Percentiles rank a stretch among this genome's conserved stretches.
phyloP scores from a whole-genome alignment of 345 rosid species.

The Salix udensis region DNA sequence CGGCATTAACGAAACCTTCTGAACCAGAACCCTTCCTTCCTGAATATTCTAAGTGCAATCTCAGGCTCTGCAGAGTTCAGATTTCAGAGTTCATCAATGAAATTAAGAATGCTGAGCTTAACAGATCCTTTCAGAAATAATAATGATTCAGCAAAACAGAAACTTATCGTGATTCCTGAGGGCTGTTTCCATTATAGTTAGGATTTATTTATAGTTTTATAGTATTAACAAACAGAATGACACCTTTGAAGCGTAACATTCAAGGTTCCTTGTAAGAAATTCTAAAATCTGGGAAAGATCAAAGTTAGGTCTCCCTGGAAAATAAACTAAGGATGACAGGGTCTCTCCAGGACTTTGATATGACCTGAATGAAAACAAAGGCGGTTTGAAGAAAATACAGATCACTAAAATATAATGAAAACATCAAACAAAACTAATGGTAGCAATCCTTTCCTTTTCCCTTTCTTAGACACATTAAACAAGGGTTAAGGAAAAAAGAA shows the following conservation, averaged over 20 bases:
- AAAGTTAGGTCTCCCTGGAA: not conserved
- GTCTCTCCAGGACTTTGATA: too few relatives aligned
- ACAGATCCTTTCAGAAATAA: not conserved
- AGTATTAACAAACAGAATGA: not conserved
- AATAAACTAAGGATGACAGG: too few relatives aligned
- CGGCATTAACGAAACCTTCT: slow-evolving; percentile 53
- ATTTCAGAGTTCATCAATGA: slow-evolving; percentile 16
- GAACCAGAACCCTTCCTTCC: slow-evolving; percentile 45
- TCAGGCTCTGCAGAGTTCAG: slow-evolving; percentile 65
- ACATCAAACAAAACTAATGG: too few relatives aligned
- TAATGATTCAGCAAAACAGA: not conserved
- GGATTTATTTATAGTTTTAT: not conserved
- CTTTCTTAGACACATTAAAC: too few relatives aligned
- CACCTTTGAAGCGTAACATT: not conserved
- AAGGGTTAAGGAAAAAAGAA: too few relatives aligned
- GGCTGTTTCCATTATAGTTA: not conserved
- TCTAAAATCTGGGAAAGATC: not conserved
- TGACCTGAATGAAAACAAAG: too few relatives aligned
- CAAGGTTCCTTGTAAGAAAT: not conserved
- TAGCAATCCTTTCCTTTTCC: too few relatives aligned
- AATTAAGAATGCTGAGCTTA: not conserved
- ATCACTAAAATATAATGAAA: too few relatives aligned
- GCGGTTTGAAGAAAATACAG: too few relatives aligned
- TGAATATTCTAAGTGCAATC: slow-evolving; percentile 79
- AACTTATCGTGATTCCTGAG: not conserved